phyloP scores from a whole-genome alignment of 192 early-diverging fungal genomes.

The Coemansia sp. region DNA sequence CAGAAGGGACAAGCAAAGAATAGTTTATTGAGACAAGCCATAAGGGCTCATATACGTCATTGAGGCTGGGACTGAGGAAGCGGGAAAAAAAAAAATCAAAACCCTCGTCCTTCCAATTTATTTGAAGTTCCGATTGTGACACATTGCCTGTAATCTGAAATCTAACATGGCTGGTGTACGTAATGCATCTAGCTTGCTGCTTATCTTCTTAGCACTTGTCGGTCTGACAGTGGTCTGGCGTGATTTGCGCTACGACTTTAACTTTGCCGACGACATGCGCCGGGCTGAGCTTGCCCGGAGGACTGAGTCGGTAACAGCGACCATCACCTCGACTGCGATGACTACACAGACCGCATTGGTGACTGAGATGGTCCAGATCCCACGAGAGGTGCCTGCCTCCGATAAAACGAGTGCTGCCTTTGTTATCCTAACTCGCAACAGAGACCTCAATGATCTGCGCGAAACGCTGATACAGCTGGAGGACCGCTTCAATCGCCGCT shows the following conservation, averaged over 20 bases:
- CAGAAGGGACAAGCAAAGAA: too few species aligned
- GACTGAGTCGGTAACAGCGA: slow-evolving; percentile 30
- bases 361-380: slow-evolving; percentile 22
- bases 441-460: slow-evolving; percentile 61
- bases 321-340: slow-evolving; percentile 20
- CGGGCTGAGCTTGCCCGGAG: slow-evolving; percentile 32
- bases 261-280: slow-evolving; percentile 42
- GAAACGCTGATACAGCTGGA: slow-evolving; percentile 64
- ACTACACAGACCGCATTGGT: slow-evolving; percentile 20
- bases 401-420: slow-evolving; percentile 58
- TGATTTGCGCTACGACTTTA: slow-evolving; percentile 49
- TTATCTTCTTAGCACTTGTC: slow-evolving; percentile 32
- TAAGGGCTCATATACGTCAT: too few species aligned
- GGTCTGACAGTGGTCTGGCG: slow-evolving; percentile 37
- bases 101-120: too few species aligned
- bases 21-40: too few species aligned
- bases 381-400: slow-evolving; percentile 56
- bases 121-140: too few species aligned
- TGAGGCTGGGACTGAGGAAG: too few species aligned
- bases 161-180: slow-evolving; percentile 14
- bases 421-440: slow-evolving; percentile 69
- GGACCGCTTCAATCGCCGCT: slow-evolving; percentile 73
- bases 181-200: slow-evolving; percentile 34
- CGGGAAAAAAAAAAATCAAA: too few species aligned
- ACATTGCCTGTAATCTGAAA: not conserved